Evolutionary conservation across 768 basidiomycete species (phyloP).

Genomic region (Xerocomellus intermedius): DNA sequence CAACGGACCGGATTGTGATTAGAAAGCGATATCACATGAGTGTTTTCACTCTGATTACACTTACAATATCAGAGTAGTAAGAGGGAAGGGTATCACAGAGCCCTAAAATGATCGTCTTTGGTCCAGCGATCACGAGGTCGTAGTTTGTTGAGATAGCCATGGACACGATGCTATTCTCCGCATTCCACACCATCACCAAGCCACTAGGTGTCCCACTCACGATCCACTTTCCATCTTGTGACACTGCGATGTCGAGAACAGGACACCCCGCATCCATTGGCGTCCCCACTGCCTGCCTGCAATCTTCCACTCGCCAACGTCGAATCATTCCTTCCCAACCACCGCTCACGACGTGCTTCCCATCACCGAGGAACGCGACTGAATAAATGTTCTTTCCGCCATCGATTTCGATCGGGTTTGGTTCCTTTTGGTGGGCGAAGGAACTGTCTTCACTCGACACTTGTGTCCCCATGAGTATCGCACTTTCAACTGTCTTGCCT

Average conservation of each 20-base stretch:
- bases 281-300: background rate
- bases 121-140: background rate
- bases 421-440: background rate
- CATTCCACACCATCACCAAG: constrained; percentile 2
- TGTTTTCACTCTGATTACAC: background rate
- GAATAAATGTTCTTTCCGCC: background rate
- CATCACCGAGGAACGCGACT: background rate
- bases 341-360: background rate
- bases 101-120: background rate
- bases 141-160: background rate
- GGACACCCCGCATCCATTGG: background rate
- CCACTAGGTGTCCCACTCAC: background rate
- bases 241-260: background rate
- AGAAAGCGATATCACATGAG: background rate
- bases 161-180: background rate
- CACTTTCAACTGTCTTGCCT: too few species aligned
- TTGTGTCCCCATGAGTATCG: too few species aligned
- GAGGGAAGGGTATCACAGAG: background rate
- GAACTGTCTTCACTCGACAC: background rate
- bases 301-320: background rate
- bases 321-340: background rate
- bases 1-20: background rate
- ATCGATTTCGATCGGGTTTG: background rate
- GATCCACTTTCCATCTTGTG: background rate
- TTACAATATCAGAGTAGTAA: background rate